Evolutionary conservation across 176 grass and related monocot genomes (phyloP).

Genomic region (Otatea glauca): DNA sequence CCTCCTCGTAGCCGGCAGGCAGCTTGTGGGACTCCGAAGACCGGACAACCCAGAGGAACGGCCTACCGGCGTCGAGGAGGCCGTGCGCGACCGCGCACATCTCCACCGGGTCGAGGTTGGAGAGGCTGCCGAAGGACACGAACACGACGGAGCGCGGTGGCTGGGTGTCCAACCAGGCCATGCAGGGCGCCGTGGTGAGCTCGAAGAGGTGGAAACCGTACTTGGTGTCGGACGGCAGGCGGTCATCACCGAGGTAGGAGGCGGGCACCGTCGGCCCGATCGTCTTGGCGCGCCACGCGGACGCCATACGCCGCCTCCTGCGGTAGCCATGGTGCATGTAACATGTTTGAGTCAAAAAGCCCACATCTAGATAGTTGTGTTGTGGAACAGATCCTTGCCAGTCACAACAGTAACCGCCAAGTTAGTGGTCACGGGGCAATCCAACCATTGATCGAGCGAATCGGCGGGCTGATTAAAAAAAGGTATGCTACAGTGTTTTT

Average conservation of each 20-base stretch:
- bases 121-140: slow-evolving; percentile 70
- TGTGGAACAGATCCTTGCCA: no score
- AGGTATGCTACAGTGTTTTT: no score
- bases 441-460: no score
- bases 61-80: background rate
- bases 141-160: slow-evolving; percentile 45
- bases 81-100: background rate
- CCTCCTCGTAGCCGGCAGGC: no score
- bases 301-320: slow-evolving; percentile 75
- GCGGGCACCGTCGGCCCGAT: slow-evolving; percentile 81
- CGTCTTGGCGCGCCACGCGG: slow-evolving; percentile 64
- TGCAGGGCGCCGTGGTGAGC: background rate
- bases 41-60: slow-evolving; percentile 62
- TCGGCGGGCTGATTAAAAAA: no score
- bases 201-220: slow-evolving; percentile 29
- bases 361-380: background rate
- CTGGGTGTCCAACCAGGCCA: slow-evolving; percentile 43
- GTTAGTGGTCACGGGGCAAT: no score
- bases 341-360: background rate
- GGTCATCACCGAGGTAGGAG: slow-evolving; percentile 45
- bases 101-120: background rate
- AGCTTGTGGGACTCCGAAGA: no score
- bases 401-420: no score
- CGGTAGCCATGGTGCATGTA: background rate
- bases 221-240: slow-evolving; percentile 7